Evolutionary conservation across 305 asterid species (phyloP).

Genomic region (Andrographis paniculata): DNA sequence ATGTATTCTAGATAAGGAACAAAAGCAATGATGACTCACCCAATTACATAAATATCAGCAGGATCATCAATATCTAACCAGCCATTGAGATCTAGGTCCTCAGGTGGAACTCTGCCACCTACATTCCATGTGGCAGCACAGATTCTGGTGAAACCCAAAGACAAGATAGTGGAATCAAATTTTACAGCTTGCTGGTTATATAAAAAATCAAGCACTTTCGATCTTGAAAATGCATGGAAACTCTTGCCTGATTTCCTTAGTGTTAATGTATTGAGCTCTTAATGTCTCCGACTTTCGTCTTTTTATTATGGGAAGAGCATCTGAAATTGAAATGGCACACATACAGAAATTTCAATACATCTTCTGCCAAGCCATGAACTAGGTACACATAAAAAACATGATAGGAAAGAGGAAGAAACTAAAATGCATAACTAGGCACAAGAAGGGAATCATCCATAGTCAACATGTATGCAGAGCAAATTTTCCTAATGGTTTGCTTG

Average conservation of each 20-base stretch:
- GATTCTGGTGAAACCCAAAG: slow-evolving; percentile 38
- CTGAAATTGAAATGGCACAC: slow-evolving; percentile 32
- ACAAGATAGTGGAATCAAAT: slow-evolving; percentile 17
- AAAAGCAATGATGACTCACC: slow-evolving; percentile 39
- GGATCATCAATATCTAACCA: slow-evolving; percentile 86
- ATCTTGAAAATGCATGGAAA: slow-evolving; percentile 19
- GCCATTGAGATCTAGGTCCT: slow-evolving; percentile 70
- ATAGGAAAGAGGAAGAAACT: slow-evolving; percentile 8
- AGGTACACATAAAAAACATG: slow-evolving; percentile 7
- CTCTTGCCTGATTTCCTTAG: slow-evolving; percentile 66
- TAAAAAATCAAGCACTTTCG: slow-evolving; percentile 5
- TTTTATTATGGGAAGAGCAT: slow-evolving; percentile 45
- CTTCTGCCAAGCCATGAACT: not conserved
- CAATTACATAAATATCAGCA: slow-evolving; percentile 91
- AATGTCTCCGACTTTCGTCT: slow-evolving; percentile 83
- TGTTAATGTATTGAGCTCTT: slow-evolving; percentile 71
- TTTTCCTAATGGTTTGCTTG: no score
- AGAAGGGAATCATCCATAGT: no score
- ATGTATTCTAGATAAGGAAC: not conserved
- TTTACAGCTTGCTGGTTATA: slow-evolving; percentile 15
- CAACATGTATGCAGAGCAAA: no score
- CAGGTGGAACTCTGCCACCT: slow-evolving; percentile 73
- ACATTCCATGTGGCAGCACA: slow-evolving; percentile 95
- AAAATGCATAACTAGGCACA: no score
- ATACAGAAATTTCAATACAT: slow-evolving; percentile 9